Percentiles rank a stretch among this genome's conserved stretches.
Conservation (phyloP, 257 asterid species). For the Salvia miltiorrhiza region DNA sequence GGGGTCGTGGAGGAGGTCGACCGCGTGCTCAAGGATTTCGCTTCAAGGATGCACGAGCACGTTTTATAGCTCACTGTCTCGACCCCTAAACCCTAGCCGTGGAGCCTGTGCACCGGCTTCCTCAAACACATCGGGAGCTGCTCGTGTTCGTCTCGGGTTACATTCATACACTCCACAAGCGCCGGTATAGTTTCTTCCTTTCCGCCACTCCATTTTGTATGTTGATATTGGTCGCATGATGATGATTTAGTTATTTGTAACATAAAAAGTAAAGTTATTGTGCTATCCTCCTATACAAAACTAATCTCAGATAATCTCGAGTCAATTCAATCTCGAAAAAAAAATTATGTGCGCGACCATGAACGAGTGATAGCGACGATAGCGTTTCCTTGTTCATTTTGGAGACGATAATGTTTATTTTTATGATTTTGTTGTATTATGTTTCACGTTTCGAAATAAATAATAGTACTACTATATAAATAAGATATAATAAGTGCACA, state of each 20-base stretch:
- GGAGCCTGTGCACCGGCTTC: not conserved
- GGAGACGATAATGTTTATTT: not conserved
- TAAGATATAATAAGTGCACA: too few species aligned
- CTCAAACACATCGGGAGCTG: not conserved
- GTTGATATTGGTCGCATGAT: too few species aligned
- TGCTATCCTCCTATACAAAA: too few species aligned
- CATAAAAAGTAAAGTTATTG: too few species aligned
- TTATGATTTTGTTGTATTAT: not conserved
- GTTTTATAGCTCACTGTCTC: not conserved
- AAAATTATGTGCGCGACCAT: too few species aligned
- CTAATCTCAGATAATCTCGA: too few species aligned
- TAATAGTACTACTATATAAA: not conserved
- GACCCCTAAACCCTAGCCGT: not conserved
- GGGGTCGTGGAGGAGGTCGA: constrained; percentile 83
- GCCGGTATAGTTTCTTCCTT: too few species aligned
- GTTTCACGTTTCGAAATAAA: not conserved
- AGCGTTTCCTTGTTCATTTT: not conserved
- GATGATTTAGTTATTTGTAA: too few species aligned
- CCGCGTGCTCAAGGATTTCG: constrained; percentile 54
- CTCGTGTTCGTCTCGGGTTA: too few species aligned
- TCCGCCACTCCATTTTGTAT: too few species aligned
- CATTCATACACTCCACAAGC: too few species aligned
- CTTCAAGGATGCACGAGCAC: not conserved
- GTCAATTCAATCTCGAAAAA: too few species aligned
- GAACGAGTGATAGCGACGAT: not conserved